Evolutionary conservation across 768 basidiomycete genomes (phyloP).

Genomic region (Dendrothele bispora): DNA sequence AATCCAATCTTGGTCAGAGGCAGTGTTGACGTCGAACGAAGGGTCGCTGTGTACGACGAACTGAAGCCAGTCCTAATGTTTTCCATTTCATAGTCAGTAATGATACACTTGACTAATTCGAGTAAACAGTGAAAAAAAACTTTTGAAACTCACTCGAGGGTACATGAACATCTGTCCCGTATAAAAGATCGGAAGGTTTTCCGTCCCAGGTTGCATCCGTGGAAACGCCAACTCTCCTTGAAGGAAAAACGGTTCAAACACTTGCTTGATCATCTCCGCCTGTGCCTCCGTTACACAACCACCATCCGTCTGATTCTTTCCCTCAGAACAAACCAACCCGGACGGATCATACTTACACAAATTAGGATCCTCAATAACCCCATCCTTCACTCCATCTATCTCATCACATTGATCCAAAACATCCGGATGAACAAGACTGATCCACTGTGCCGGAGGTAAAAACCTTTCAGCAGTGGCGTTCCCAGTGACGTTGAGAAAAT

Average conservation of each 20-base stretch:
- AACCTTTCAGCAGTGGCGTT: conserved; percentile 6
- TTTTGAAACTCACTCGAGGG: conserved; percentile 1
- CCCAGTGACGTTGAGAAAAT: conserved; percentile 3
- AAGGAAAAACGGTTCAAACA: conserved; percentile 13
- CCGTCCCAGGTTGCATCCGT: conserved; percentile 14
- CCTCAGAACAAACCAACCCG: conserved; percentile 11
- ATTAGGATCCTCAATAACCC: conserved; percentile 19
- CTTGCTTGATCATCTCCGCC: conserved; percentile 8
- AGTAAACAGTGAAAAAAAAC: not conserved
- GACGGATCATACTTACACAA: conserved; percentile 18
- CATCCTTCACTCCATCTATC: conserved; percentile 20
- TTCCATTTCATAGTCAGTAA: too few relatives aligned
- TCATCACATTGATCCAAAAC: conserved; percentile 21
- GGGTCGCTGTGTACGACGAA: conserved; percentile 6
- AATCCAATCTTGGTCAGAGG: conserved; percentile 2
- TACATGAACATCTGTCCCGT: not conserved
- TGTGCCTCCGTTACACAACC: conserved; percentile 16
- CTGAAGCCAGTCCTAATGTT: conserved; percentile 9
- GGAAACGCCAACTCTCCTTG: conserved; percentile 10
- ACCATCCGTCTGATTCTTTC: not conserved
- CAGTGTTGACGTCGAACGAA: conserved; percentile 1
- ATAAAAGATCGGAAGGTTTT: conserved; percentile 4
- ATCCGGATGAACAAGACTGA: conserved; percentile 14
- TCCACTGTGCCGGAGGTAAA: conserved; percentile 14
- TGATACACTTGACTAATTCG: too few relatives aligned